Base-by-base conservation (phyloP, 345 rosid genomes). In the Populus alba region DNA sequence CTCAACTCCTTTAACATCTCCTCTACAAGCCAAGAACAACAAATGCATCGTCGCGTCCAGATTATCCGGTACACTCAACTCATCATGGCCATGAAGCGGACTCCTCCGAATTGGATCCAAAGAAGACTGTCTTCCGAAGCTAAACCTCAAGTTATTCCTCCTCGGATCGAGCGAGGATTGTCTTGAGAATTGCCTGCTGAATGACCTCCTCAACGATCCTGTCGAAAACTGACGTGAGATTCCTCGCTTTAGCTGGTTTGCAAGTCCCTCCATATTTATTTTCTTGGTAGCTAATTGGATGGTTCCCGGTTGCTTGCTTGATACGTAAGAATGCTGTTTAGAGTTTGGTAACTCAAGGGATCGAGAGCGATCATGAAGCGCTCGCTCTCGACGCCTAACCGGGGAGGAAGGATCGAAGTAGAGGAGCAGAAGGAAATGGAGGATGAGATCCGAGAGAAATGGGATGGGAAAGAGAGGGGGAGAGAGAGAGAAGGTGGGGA, bases 21-120 rank as follows among this genome's bases (percentile, higher is more conserved):
- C 99, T 71, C 86, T 85, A 39, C 93, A 88, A 1, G 98, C 98
- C 95, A 96, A 81, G 70, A 96, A 96, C 47, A 96, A 83, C 59
- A 96, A 77, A 81, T 96, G 98, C 97, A 94, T 94, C 25, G 99
- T 96, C 7, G 86, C 86, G 85, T 96, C 99, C 18, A 96, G 87
- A 80, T 96, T 94, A 88, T 92, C 99, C 22, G 99, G 99, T 7
- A 96, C 97, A 13, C 91, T 1, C 70, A 94, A 59, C 49, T n/a
- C 86, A 53, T 87, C 88, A 47, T 59, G 27, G 4, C 84, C 88
- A 33, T 43, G 75, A 4, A 67, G 83, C 20, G 91, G 89, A 38
- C 91, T 91, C 72, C 99, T 76, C 47, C 95, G 81, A 10, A 94
- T 88, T 38, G 97, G 97, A 78, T 94, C 98, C 12, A 94, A 85